Conservation (phyloP, 179 eudicot genomes). For the Patellifolia procumbens region DNA sequence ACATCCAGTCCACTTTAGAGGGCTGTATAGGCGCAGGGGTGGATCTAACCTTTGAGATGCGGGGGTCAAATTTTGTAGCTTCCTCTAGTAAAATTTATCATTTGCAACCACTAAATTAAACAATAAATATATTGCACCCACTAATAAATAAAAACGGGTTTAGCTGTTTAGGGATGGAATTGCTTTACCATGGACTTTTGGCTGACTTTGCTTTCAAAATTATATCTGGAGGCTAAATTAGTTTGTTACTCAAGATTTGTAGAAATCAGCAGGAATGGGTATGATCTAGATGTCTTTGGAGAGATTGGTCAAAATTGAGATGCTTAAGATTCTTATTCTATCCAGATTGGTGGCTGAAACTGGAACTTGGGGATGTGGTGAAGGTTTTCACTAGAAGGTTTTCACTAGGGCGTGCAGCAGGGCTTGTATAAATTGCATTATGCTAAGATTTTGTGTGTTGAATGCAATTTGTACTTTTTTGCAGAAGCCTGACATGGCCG, state of each 20-base stretch:
- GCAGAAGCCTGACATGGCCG: slow-evolving; percentile 90
- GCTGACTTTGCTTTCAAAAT: no score
- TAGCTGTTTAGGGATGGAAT: no score
- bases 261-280: neutral
- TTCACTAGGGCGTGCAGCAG: neutral
- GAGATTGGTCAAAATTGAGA: neutral
- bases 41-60: no score
- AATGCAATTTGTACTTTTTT: slow-evolving; percentile 8
- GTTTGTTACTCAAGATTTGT: neutral
- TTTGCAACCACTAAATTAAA: no score
- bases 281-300: neutral
- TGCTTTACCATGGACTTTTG: no score
- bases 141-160: no score
- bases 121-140: no score
- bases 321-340: neutral
- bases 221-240: no score
- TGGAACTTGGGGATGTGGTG: neutral
- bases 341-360: neutral
- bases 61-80: no score
- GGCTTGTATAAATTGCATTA: neutral
- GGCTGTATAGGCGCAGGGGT: no score
- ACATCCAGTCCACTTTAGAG: no score
- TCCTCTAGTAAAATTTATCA: no score
- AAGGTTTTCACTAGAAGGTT: slow-evolving; percentile 3
- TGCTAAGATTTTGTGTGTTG: slow-evolving; percentile 1